These are phyloP conservation scores for Colletotrichum sp. DNA, from an alignment of 2,329 filamentous ascomycete genomes.

Conservation along the genomic window DNA sequence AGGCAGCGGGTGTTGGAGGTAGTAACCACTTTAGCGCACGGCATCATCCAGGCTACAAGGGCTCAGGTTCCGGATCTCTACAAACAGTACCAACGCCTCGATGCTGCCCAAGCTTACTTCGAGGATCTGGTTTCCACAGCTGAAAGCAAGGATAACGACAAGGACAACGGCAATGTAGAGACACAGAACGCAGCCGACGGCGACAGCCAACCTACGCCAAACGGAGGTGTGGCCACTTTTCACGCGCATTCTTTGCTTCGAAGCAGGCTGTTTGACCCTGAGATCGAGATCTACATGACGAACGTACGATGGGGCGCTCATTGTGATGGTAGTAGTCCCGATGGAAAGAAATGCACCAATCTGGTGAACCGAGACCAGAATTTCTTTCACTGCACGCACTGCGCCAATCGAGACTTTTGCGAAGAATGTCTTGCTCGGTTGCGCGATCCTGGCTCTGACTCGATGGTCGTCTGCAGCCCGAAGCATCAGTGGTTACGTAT, in stretches of 20 bases:
- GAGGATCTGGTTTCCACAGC: neutral
- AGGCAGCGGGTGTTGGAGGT: neutral
- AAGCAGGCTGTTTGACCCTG: neutral
- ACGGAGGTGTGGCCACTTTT: fast-evolving
- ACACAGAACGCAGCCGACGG: neutral
- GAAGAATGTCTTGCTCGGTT: neutral
- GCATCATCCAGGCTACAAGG: neutral
- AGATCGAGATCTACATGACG: neutral
- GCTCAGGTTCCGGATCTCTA: neutral
- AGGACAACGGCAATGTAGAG: neutral
- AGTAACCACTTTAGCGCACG: neutral
- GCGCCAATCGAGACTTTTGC: neutral
- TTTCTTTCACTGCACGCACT: neutral
- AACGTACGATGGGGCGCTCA: neutral
- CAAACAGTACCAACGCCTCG: neutral
- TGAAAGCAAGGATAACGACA: neutral
- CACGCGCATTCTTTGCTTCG: neutral
- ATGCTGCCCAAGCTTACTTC: neutral
- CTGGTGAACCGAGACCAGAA: neutral
- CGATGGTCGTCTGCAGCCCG: neutral
- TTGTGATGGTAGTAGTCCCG: neutral
- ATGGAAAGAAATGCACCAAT: neutral
- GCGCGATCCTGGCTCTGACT: neutral
- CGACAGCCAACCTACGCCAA: neutral
- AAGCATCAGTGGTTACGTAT: neutral